Evolutionary conservation across 1,284 basidiomycete species (phyloP).

Genomic region (Coriolopsis trogii): DNA sequence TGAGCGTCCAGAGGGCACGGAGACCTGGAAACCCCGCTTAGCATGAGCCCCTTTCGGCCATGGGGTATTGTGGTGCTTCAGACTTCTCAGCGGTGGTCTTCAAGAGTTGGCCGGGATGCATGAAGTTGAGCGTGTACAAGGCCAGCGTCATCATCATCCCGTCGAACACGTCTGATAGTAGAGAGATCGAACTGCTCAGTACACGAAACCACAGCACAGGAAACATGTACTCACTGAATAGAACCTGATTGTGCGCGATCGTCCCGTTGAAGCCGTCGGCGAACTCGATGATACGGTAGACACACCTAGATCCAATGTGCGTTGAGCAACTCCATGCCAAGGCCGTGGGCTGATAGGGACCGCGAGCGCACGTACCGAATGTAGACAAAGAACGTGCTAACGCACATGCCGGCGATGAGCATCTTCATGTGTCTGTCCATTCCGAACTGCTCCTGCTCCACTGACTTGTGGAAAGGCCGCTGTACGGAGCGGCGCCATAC

Average conservation of each 20-base stretch:
- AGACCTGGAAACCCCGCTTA: too few species aligned
- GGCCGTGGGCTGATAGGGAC: background rate
- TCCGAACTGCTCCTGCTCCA: too few species aligned
- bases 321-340: background rate
- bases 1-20: too few species aligned
- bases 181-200: background rate
- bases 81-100: background rate
- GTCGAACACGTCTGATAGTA: conserved; percentile 53
- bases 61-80: too few species aligned
- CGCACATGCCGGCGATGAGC: conserved; percentile 33
- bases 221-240: conserved; percentile 45
- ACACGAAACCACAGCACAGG: background rate
- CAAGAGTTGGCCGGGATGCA: conserved; percentile 54
- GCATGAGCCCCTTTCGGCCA: too few species aligned
- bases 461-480: too few species aligned
- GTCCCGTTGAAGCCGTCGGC: conserved; percentile 53
- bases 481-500: conserved; percentile 31
- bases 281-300: conserved; percentile 54
- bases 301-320: conserved; percentile 31
- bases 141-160: conserved; percentile 60
- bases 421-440: conserved; percentile 25
- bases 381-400: conserved; percentile 38
- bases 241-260: conserved; percentile 51
- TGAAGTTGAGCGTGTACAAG: conserved; percentile 53
- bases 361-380: conserved; percentile 33